Percentiles rank a stretch among this genome's conserved stretches.
Evolutionary conservation across 2,329 filamentous ascomycete species (phyloP).

Genomic region (Trichoderma hamatum): DNA sequence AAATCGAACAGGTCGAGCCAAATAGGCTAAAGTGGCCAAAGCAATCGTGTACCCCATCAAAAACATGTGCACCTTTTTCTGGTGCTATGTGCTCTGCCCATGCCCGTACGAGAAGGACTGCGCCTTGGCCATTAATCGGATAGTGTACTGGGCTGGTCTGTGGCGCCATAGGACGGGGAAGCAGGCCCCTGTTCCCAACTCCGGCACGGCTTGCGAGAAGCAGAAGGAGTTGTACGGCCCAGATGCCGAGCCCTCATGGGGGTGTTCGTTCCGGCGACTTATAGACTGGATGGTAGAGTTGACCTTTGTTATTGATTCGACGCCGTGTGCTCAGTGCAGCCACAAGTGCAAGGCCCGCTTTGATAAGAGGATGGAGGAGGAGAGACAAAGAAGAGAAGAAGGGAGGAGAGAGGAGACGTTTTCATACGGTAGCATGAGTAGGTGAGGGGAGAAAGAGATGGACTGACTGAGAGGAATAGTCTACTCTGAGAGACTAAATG

Average conservation of each 20-base stretch:
- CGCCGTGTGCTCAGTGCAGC: conserved; percentile 12
- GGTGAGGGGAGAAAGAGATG: not conserved
- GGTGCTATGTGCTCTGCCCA: conserved; percentile 22
- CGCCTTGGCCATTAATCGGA: conserved; percentile 13
- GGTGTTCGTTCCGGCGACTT: conserved; percentile 9
- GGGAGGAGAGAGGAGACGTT: not conserved
- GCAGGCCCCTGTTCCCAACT: conserved; percentile 17
- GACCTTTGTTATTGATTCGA: conserved; percentile 17
- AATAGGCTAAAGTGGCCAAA: conserved; percentile 13
- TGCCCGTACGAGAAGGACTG: conserved; percentile 24
- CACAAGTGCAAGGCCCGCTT: conserved; percentile 13
- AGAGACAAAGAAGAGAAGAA: not conserved
- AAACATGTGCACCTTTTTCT: conserved; percentile 24
- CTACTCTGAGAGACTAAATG: not conserved
- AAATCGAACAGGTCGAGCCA: not conserved
- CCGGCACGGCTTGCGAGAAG: conserved; percentile 16
- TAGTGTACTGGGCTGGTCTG: conserved; percentile 17
- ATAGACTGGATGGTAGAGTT: conserved; percentile 18
- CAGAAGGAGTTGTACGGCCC: conserved; percentile 1
- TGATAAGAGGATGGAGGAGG: conserved; percentile 18
- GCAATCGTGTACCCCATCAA: not conserved
- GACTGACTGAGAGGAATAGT: not conserved
- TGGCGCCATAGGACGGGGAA: conserved; percentile 21
- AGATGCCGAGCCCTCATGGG: conserved; percentile 16
- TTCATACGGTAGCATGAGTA: not conserved